Conservation (phyloP, 345 rosid species). For the Hypericum androsaemum region DNA sequence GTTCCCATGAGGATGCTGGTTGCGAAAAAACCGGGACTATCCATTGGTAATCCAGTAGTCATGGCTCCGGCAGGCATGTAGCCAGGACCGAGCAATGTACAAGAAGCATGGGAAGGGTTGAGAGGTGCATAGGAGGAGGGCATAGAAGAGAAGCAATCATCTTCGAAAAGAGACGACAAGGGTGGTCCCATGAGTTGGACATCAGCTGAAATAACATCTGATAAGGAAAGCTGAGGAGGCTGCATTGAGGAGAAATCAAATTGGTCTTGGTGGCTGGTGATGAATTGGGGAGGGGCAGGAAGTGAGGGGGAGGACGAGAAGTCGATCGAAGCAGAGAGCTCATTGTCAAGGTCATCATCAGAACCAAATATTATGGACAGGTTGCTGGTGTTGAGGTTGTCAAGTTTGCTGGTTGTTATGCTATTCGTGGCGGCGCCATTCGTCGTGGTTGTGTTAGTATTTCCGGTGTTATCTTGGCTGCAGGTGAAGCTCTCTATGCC, state of each 20-base stretch:
- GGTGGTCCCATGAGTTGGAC: conserved; percentile 31
- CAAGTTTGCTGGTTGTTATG: conserved; percentile 16
- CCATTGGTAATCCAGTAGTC: conserved; percentile 38
- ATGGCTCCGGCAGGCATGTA: conserved; percentile 33
- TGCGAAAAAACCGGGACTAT: conserved; percentile 29
- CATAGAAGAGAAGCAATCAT: conserved; percentile 63
- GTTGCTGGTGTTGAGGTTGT: conserved; percentile 21
- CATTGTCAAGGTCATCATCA: conserved; percentile 59
- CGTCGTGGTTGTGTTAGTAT: conserved; percentile 7
- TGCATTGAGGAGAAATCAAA: conserved; percentile 49
- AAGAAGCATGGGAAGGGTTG: conserved; percentile 47
- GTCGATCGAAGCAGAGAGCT: conserved; percentile 70
- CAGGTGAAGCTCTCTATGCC: conserved; percentile 20
- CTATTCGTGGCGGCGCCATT: conserved; percentile 13
- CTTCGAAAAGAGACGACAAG: conserved; percentile 44
- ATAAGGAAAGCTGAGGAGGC: conserved; percentile 20
- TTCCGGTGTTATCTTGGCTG: conserved; percentile 24
- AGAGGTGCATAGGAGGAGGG: conserved; percentile 54
- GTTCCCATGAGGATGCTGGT: conserved; percentile 33
- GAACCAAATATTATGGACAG: conserved; percentile 47
- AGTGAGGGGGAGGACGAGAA: conserved; percentile 60
- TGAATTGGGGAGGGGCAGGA: conserved; percentile 31
- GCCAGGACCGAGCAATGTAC: conserved; percentile 38
- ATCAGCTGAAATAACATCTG: conserved; percentile 21
- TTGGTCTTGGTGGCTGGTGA: conserved; percentile 36